phyloP scores from a whole-genome alignment of 768 basidiomycete species.

The Suillus occidentalis region DNA sequence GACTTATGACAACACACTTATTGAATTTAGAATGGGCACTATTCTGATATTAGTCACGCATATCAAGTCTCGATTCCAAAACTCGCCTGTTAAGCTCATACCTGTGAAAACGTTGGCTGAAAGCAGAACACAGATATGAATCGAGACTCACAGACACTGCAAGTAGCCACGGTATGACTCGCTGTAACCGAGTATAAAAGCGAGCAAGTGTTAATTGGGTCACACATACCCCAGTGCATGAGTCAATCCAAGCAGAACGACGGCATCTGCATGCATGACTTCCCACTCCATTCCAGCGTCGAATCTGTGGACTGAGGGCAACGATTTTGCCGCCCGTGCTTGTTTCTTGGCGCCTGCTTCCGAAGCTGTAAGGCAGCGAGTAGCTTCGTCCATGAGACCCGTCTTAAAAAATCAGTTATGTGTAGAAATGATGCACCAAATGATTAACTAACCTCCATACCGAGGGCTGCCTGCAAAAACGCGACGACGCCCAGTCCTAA shows the following conservation, averaged over 20 bases:
- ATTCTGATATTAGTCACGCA: conserved; percentile 1
- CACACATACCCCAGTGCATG: conserved; percentile 61
- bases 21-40: conserved; percentile 76
- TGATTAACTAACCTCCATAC: conserved; percentile 61
- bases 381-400: conserved; percentile 64
- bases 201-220: not conserved
- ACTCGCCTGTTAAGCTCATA: conserved; percentile 56
- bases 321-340: conserved; percentile 37
- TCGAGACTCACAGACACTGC: conserved; percentile 63
- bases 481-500: conserved; percentile 71
- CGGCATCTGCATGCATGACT: conserved; percentile 69
- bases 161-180: conserved; percentile 80
- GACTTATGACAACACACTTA: conserved; percentile 41
- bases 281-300: conserved; percentile 74
- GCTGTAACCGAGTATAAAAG: conserved; percentile 32
- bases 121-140: not conserved
- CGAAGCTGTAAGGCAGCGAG: conserved; percentile 51
- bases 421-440: not conserved
- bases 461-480: conserved; percentile 75
- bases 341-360: conserved; percentile 63
- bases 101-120: conserved; percentile 26
- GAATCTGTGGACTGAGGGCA: conserved; percentile 41
- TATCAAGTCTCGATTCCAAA: not conserved
- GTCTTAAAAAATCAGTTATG: conserved; percentile 34
- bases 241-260: conserved; percentile 68